A percentile compares a stretch with the other conserved stretches of the same genome.
phyloP scores from a whole-genome alignment of 23 red algal species.

The Agarophyton chilense region DNA sequence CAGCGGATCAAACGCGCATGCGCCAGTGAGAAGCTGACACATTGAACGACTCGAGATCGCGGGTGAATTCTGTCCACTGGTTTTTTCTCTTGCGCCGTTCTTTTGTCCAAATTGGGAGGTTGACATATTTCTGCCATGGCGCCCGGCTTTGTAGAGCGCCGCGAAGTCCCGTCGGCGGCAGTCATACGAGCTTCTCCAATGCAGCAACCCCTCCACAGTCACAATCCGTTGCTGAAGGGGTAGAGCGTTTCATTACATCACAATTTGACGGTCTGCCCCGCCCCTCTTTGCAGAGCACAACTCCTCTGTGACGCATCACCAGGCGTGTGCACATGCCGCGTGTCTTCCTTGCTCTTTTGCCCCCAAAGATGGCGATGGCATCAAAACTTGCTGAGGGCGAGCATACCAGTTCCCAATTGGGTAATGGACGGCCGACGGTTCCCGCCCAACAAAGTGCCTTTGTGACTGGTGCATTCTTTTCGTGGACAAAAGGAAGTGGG shows the following conservation, averaged over 20 bases:
- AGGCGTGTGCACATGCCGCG: no score
- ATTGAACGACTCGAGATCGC: background rate
- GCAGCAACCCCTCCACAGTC: no score
- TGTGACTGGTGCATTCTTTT: background rate
- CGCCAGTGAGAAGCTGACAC: background rate
- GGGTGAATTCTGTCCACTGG: background rate
- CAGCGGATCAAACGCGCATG: background rate
- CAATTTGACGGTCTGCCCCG: no score
- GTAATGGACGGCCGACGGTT: no score
- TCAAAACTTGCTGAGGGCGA: no score
- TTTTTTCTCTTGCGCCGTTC: background rate
- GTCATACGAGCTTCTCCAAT: no score
- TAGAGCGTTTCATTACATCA: background rate
- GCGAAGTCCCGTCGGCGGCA: no score
- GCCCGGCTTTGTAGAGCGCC: no score
- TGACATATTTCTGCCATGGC: background rate
- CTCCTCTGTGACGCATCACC: no score
- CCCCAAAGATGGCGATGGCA: background rate
- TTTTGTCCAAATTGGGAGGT: background rate
- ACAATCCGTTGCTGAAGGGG: background rate
- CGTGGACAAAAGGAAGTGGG: background rate
- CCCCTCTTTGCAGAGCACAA: no score
- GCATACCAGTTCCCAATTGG: no score
- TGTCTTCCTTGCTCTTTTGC: no score
- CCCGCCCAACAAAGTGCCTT: background rate